Percentiles rank a stretch among this genome's conserved stretches.
Conservation (phyloP, 805 yeast species). For the Candida quercuum region DNA sequence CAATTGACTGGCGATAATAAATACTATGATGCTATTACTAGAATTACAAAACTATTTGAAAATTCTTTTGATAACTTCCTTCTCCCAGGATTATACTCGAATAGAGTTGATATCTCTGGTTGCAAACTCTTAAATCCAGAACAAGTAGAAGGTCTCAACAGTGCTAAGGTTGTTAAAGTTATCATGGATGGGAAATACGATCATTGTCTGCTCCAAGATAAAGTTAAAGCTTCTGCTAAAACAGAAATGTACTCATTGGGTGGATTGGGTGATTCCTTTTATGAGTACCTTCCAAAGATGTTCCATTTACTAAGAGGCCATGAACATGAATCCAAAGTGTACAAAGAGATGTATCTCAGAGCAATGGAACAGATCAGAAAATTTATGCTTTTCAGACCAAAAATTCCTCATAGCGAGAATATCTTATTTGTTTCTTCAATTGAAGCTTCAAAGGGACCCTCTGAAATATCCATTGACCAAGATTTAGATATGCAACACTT, state of each 20-base stretch:
- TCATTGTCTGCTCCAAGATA: constrained; percentile 28
- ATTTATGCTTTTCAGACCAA: constrained; percentile 40
- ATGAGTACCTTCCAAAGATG: constrained; percentile 45
- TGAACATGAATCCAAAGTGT: constrained; percentile 22
- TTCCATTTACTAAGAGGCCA: constrained; percentile 37
- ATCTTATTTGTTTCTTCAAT: constrained; percentile 26
- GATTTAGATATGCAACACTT: constrained; percentile 40
- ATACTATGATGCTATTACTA: constrained; percentile 45
- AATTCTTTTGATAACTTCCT: constrained; percentile 28
- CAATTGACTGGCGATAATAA: constrained; percentile 43
- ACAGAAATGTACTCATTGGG: constrained; percentile 29
- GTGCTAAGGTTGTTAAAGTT: constrained; percentile 32
- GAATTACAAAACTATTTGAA: constrained; percentile 35
- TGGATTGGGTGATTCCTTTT: constrained; percentile 40
- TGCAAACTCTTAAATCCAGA: constrained; percentile 30
- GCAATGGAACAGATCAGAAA: constrained; percentile 34
- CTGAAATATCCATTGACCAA: constrained; percentile 14
- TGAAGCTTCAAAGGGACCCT: constrained; percentile 19
- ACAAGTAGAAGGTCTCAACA: constrained; percentile 24
- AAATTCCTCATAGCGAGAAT: constrained; percentile 34
- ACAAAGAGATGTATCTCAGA: constrained; percentile 28
- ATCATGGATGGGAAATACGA: constrained; percentile 26
- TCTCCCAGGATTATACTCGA: constrained; percentile 40
- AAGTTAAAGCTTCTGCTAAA: constrained; percentile 14
- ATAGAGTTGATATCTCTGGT: constrained; percentile 44